phyloP scores from a whole-genome alignment of 805 yeast genomes.

The Lachancea lanzarotensis region DNA sequence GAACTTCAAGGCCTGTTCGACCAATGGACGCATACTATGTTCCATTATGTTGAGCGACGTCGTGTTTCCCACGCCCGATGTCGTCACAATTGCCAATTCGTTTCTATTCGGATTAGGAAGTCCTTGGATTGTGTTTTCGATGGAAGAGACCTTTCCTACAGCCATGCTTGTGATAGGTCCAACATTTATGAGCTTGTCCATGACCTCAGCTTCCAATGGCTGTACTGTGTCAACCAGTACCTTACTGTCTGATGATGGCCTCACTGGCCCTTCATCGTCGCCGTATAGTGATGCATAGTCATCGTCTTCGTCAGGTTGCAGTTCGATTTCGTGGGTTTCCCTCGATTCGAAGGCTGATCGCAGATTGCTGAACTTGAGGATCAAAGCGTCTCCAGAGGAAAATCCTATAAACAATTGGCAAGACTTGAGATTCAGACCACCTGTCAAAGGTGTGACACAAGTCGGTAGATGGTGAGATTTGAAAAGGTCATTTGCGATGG shows the following conservation, averaged over 20 bases:
- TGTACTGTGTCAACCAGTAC: conserved; percentile 19
- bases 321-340: conserved; percentile 35
- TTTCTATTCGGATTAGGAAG: conserved; percentile 59
- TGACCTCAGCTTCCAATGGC: conserved; percentile 37
- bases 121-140: conserved; percentile 51
- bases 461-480: conserved; percentile 23
- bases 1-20: conserved; percentile 63
- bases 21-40: conserved; percentile 61
- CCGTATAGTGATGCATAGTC: conserved; percentile 28
- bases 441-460: conserved; percentile 18
- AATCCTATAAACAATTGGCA: conserved; percentile 50
- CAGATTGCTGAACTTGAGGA: conserved; percentile 34
- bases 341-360: conserved; percentile 26
- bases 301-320: conserved; percentile 31
- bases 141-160: conserved; percentile 49
- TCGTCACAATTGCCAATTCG: conserved; percentile 61
- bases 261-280: conserved; percentile 16
- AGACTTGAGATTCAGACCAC: conserved; percentile 24
- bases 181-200: conserved; percentile 52
- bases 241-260: conserved; percentile 10
- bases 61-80: conserved; percentile 55
- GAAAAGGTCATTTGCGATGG: conserved; percentile 29
- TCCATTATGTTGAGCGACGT: conserved; percentile 56
- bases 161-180: conserved; percentile 74
- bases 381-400: conserved; percentile 50